Evolutionary conservation across 495 filamentous ascomycete species (phyloP).

Genomic region (Astrocystis sublimbata): DNA sequence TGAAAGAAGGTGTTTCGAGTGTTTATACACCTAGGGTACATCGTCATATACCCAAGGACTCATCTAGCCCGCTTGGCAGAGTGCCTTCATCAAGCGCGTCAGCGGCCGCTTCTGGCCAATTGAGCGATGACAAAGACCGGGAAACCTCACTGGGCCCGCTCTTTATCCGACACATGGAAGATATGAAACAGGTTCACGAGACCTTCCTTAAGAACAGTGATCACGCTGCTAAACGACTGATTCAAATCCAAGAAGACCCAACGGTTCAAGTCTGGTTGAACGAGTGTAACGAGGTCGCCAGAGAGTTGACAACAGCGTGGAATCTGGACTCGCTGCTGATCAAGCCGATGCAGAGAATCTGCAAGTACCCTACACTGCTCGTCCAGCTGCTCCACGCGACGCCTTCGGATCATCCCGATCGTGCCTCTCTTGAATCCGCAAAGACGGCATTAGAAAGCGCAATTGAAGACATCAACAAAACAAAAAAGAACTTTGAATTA

Average conservation of each 20-base stretch:
- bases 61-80: conserved; percentile 37
- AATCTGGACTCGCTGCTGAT: conserved; percentile 90
- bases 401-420: conserved; percentile 79
- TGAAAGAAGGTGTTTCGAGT: conserved; percentile 72
- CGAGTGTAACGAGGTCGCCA: conserved; percentile 84
- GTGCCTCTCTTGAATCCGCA: conserved; percentile 62
- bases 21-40: conserved; percentile 63
- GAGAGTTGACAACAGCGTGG: conserved; percentile 90
- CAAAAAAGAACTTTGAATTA: conserved; percentile 87
- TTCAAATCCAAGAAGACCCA: conserved; percentile 67
- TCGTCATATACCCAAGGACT: conserved; percentile 38
- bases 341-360: conserved; percentile 89
- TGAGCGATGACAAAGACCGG: conserved; percentile 62
- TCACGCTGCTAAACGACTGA: conserved; percentile 74
- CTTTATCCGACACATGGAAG: conserved; percentile 69
- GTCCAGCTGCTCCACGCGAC: conserved; percentile 76
- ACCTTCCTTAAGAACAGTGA: conserved; percentile 87
- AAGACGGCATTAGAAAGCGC: conserved; percentile 65
- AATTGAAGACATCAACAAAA: conserved; percentile 83
- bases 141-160: conserved; percentile 75
- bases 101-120: conserved; percentile 33
- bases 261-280: conserved; percentile 87
- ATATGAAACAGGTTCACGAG: conserved; percentile 83
- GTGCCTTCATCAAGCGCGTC: conserved; percentile 29
- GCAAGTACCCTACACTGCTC: conserved; percentile 88